phyloP scores from a whole-genome alignment of 371 early-diverging fungal species.

The Rhizopus delemar region DNA sequence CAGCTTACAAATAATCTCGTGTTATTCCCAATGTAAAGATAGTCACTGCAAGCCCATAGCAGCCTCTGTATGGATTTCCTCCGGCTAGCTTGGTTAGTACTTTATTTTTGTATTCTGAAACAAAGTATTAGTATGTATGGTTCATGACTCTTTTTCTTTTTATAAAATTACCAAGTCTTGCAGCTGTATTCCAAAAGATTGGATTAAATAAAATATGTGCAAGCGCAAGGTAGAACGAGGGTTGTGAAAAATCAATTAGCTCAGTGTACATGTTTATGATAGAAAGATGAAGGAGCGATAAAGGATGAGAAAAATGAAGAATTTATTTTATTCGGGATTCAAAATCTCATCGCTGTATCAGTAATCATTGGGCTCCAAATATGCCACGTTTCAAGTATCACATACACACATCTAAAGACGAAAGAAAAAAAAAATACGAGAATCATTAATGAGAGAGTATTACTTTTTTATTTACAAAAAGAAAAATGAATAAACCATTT shows the following conservation, averaged over 20 bases:
- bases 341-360: neutral
- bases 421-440: neutral
- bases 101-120: constrained; percentile 71
- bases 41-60: constrained; percentile 77
- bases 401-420: neutral
- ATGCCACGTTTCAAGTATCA: neutral
- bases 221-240: constrained; percentile 67
- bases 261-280: neutral
- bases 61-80: constrained; percentile 69
- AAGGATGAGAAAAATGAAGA: neutral
- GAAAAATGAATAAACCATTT: neutral
- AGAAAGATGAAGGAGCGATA: neutral
- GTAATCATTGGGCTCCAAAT: neutral
- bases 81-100: constrained; percentile 73
- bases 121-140: neutral
- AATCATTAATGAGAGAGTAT: neutral
- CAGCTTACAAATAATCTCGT: constrained; percentile 78
- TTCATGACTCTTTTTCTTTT: neutral
- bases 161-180: constrained; percentile 63
- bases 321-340: neutral
- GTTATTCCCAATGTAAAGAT: constrained; percentile 83
- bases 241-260: constrained; percentile 60
- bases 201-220: constrained; percentile 86
- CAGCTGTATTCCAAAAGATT: constrained; percentile 88
- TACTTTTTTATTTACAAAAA: neutral